These are phyloP conservation scores for Pythium monospermum DNA, from an alignment of 352 stramenopile species.

Conservation along the genomic window DNA sequence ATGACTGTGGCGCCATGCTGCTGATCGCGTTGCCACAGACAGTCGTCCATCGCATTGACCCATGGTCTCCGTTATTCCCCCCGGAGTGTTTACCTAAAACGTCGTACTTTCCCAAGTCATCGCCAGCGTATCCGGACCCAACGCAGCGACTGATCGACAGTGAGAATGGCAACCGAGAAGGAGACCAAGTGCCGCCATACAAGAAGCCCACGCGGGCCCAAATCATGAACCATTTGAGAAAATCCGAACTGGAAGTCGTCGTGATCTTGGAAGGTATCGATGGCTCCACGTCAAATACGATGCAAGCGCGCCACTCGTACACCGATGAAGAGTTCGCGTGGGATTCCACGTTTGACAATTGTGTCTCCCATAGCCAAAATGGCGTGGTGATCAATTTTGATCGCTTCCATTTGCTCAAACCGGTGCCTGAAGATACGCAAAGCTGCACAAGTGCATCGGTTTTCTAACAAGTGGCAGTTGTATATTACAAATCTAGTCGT, in stretches of 20 bases:
- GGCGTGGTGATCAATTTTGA: constrained; percentile 78
- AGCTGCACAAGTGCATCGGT: constrained; percentile 15
- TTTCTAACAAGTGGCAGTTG: constrained; percentile 5
- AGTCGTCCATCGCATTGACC: constrained; percentile 82
- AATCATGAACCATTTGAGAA: constrained; percentile 62
- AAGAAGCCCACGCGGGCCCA: constrained; percentile 64
- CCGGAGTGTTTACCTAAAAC: constrained; percentile 59
- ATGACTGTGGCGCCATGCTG: constrained; percentile 74
- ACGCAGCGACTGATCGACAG: constrained; percentile 69
- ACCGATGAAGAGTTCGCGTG: constrained; percentile 76
- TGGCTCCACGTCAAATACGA: constrained; percentile 82
- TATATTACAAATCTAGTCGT: neutral
- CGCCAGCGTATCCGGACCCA: constrained; percentile 61
- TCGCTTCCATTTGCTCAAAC: constrained; percentile 71
- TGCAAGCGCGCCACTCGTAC: constrained; percentile 82
- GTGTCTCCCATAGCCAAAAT: constrained; percentile 47
- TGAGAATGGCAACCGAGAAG: constrained; percentile 83
- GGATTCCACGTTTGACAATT: constrained; percentile 75
- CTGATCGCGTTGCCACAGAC: constrained; percentile 80
- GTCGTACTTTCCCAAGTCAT: constrained; percentile 46
- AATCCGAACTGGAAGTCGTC: constrained; percentile 73
- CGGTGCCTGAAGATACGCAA: constrained; percentile 50
- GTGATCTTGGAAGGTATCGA: constrained; percentile 83
- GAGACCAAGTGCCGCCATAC: constrained; percentile 29
- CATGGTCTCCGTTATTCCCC: constrained; percentile 78